Evolutionary conservation across 2,329 filamentous ascomycete species (phyloP).

Genomic region (Epichloe gansuensis): DNA sequence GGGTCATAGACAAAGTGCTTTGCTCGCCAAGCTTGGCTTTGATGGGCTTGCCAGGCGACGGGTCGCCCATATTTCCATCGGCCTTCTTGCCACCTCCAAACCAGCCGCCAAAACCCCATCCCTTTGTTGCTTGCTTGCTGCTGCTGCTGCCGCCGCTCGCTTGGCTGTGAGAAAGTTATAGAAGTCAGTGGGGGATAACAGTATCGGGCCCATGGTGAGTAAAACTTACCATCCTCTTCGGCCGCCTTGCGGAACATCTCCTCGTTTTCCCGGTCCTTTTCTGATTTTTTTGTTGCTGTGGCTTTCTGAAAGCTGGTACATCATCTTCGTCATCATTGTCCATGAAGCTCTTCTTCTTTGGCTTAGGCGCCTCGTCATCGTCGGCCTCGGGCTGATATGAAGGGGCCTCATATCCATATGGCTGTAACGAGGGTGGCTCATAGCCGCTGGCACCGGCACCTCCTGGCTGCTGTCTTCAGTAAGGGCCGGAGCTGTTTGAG

Average conservation of each 20-base stretch:
- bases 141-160: conserved; percentile 36
- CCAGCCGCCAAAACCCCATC: conserved; percentile 79
- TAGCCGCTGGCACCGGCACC: conserved; percentile 34
- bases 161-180: conserved; percentile 36
- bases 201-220: neutral
- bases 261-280: conserved; percentile 67
- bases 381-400: conserved; percentile 42
- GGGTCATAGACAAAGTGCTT: conserved; percentile 85
- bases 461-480: conserved; percentile 8
- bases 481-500: conserved; percentile 19
- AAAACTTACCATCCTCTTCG: conserved; percentile 53
- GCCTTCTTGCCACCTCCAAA: conserved; percentile 61
- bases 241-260: conserved; percentile 79
- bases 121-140: conserved; percentile 40
- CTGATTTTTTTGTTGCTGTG: conserved; percentile 50
- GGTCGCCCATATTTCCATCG: conserved; percentile 20
- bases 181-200: neutral
- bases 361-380: conserved; percentile 39
- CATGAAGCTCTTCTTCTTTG: conserved; percentile 69
- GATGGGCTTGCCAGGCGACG: conserved; percentile 54
- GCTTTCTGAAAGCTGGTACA: conserved; percentile 33
- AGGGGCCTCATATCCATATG: conserved; percentile 45
- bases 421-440: conserved; percentile 50
- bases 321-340: conserved; percentile 66
- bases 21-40: conserved; percentile 89